A percentile compares a stretch with the other conserved stretches of the same genome.
Conservation (phyloP, 768 basidiomycete genomes). For the Phallus indusiatus region DNA sequence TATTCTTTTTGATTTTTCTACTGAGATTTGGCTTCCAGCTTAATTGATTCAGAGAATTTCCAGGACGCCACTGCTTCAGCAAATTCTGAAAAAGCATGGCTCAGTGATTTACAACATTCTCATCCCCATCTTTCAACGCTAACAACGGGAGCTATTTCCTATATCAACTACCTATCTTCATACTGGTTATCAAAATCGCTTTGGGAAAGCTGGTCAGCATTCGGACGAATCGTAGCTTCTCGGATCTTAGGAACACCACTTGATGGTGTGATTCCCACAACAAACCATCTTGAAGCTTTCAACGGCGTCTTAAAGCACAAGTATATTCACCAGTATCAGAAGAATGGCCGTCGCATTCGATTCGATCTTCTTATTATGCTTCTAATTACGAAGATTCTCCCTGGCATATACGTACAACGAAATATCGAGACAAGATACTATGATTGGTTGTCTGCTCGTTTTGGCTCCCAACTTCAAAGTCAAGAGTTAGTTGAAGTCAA, state of each 20-base stretch:
- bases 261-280: constrained; percentile 20
- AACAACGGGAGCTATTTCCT: neutral
- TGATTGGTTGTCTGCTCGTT: neutral
- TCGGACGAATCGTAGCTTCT: constrained; percentile 21
- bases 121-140: no score
- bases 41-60: neutral
- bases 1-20: neutral
- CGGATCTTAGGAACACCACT: constrained; percentile 16
- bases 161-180: constrained; percentile 3
- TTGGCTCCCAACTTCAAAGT: neutral
- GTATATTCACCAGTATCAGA: constrained; percentile 20
- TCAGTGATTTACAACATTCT: neutral
- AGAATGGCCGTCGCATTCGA: constrained; percentile 22
- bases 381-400: constrained; percentile 16
- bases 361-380: constrained; percentile 20
- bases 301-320: constrained; percentile 24
- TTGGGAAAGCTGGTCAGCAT: constrained; percentile 24
- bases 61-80: neutral
- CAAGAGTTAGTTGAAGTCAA: neutral
- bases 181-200: constrained; percentile 14
- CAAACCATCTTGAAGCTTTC: constrained; percentile 28
- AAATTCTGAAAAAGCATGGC: neutral
- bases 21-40: neutral
- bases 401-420: constrained; percentile 13
- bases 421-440: neutral